These are phyloP conservation scores for Aspergillus hortae DNA, from an alignment of 2,329 filamentous ascomycete species.

Conservation along the genomic window DNA sequence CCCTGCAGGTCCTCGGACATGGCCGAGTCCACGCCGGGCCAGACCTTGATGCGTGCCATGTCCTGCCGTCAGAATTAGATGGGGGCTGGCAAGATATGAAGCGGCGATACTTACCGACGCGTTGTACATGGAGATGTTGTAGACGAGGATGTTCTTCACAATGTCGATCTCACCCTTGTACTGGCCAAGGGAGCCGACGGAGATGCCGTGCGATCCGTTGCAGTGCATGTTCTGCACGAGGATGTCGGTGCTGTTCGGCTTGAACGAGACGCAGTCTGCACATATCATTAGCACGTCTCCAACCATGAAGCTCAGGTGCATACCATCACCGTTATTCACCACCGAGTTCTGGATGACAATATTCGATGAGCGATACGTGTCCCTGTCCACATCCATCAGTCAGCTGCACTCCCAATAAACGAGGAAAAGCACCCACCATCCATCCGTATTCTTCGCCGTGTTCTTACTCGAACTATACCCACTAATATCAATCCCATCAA, in stretches of 20 bases:
- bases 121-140: constrained; percentile 58
- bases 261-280: constrained; percentile 67
- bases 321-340: constrained; percentile 61
- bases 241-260: constrained; percentile 68
- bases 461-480: constrained; percentile 53
- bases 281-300: background rate
- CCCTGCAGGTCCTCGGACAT: constrained; percentile 61
- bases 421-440: constrained; percentile 32
- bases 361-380: constrained; percentile 53
- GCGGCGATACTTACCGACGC: constrained; percentile 33
- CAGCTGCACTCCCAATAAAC: background rate
- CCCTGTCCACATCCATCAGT: constrained; percentile 16
- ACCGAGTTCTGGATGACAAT: constrained; percentile 65
- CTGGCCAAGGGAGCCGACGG: constrained; percentile 68
- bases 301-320: background rate
- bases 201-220: constrained; percentile 69
- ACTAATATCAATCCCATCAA: constrained; percentile 60
- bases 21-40: constrained; percentile 57
- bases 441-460: constrained; percentile 63
- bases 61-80: constrained; percentile 44
- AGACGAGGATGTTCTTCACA: constrained; percentile 65
- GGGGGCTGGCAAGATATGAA: constrained; percentile 33
- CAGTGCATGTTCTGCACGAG: constrained; percentile 65
- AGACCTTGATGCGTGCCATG: constrained; percentile 70
- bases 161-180: constrained; percentile 63